Conservation (phyloP, 1,284 basidiomycete species). For the Boletellus deceptivus region DNA sequence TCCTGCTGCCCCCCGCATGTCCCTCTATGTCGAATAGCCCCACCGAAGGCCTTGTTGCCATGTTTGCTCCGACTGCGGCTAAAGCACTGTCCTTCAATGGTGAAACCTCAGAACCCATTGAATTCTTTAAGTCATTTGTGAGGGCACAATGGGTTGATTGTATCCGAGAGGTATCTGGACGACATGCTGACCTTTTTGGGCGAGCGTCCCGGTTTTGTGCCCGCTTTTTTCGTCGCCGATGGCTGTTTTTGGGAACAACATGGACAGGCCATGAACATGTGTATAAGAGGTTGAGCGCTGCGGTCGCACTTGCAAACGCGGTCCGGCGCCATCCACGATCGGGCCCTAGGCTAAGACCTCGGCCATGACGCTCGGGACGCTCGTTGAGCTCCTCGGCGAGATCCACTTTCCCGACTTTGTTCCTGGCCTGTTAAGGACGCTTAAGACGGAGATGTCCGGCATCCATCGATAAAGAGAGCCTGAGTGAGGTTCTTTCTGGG, state of each 20-base stretch:
- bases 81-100: too few relatives aligned
- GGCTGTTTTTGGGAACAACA: too few relatives aligned
- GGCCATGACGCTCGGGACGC: conserved; percentile 94
- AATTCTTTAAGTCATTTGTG: conserved; percentile 81
- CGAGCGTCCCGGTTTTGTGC: conserved; percentile 33
- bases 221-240: neutral
- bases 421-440: conserved; percentile 82
- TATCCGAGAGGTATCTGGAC: conserved; percentile 71
- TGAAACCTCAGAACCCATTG: too few relatives aligned
- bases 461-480: conserved; percentile 98
- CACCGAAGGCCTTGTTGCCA: too few relatives aligned
- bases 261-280: conserved; percentile 58
- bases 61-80: too few relatives aligned
- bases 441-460: conserved; percentile 92
- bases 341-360: conserved; percentile 89
- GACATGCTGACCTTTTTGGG: conserved; percentile 72
- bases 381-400: conserved; percentile 96
- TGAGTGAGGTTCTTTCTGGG: conserved; percentile 94
- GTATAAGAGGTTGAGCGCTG: conserved; percentile 79
- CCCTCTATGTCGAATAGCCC: too few relatives aligned
- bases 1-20: too few relatives aligned
- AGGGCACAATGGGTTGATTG: conserved; percentile 96
- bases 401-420: conserved; percentile 95
- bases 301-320: conserved; percentile 76
- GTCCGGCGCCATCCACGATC: conserved; percentile 74